phyloP scores from a whole-genome alignment of 176 grass and related monocot species.

The Oryza brachyantha region DNA sequence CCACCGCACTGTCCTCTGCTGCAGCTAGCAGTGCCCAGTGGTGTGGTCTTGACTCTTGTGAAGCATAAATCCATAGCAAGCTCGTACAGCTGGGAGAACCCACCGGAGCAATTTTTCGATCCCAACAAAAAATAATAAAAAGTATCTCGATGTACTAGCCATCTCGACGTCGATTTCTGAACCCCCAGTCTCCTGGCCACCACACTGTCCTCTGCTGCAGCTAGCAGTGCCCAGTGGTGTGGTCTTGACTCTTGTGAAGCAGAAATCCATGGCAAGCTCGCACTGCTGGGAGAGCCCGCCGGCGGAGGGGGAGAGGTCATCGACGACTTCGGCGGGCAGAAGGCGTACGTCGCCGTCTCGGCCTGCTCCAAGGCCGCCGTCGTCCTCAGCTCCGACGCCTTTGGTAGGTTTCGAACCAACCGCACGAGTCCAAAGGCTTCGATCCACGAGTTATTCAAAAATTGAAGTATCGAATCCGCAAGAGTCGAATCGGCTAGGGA shows the following conservation, averaged over 20 bases:
- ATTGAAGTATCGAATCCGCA: neutral
- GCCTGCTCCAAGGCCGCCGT: slow-evolving; percentile 42
- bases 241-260: too few relatives aligned
- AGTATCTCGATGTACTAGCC: too few relatives aligned
- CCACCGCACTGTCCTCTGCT: neutral
- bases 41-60: too few relatives aligned
- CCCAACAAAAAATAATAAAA: too few relatives aligned
- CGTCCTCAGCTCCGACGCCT: slow-evolving; percentile 70
- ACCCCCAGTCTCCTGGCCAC: too few relatives aligned
- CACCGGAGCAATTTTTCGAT: too few relatives aligned
- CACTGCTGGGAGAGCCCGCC: slow-evolving; percentile 75
- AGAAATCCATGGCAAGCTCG: slow-evolving; percentile 46
- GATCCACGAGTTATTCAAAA: too few relatives aligned
- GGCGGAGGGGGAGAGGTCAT: slow-evolving; percentile 61
- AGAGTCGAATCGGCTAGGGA: neutral
- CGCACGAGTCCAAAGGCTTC: too few relatives aligned
- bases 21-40: too few relatives aligned
- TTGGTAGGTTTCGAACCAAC: slow-evolving; percentile 16
- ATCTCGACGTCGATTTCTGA: neutral
- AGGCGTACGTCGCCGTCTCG: slow-evolving; percentile 54
- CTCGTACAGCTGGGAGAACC: slow-evolving; percentile 65
- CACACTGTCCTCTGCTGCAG: neutral
- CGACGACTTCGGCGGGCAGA: slow-evolving; percentile 58
- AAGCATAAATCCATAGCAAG: slow-evolving; percentile 42
- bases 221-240: too few relatives aligned